Base-by-base conservation (phyloP, 1,284 basidiomycete genomes). In the Paramarasmius palmivorus region DNA sequence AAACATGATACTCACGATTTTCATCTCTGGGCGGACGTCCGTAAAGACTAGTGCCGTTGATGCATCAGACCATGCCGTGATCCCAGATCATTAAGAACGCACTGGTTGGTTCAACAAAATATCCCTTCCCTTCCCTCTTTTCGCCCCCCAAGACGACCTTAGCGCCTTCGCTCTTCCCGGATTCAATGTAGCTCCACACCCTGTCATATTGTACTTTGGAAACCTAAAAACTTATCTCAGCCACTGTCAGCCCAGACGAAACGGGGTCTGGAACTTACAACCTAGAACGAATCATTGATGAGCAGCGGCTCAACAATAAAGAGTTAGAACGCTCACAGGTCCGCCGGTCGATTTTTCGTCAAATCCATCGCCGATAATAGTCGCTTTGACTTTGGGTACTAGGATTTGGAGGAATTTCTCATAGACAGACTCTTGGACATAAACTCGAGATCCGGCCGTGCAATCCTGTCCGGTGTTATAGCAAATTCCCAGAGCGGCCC, bases 391-490 rank as follows among this genome's bases (percentile, higher is more conserved):
- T 63, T 86, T 88, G 44, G 74, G 67, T 17, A 89, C 80, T 46
- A 96, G 74, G 42, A 87, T 67, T 41, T 76, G 69, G 46, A 95
- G 64, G 68, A 95, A 95, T 66, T 86, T 86, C 67, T 95, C 90
- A 65, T 94, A 90, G 46, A 94, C 76, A n/a, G 78, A 79, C 46
- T 92, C 86, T 63, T 95, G 92, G 17, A 92, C 91, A 65, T 91
- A 93, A 26, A 93, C 73, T 45, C 92, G 83, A 34, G 91, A 93
- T 38, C 92, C 92, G 35, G 92, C 92, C 2, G 90, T 93, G 70
- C 93, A 95, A 68, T 92, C 90, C 69, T 95, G 92, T 19, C 92
- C 92, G 34, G 83, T 84, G 67, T 93, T 93, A 70, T 86, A 92
- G 62, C 88, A 82, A 53, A 93, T 86, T 22, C 91, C 91, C n/a